These are phyloP conservation scores for Aureobasidium namibiae DNA, from an alignment of 2,329 filamentous ascomycete genomes.

Conservation along the genomic window DNA sequence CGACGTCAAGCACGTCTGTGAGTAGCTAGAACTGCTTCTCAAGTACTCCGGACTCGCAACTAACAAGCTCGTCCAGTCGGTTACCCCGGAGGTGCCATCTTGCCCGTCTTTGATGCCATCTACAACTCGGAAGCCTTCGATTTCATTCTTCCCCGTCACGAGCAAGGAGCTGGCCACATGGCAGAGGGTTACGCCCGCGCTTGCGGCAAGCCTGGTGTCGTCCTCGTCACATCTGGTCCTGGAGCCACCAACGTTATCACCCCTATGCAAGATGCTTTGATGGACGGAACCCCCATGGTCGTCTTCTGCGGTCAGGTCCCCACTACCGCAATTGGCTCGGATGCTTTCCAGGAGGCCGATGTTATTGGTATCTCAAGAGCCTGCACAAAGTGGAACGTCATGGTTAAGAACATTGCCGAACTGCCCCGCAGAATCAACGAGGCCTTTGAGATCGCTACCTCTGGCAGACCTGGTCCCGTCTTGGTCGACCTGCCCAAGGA, in stretches of 20 bases:
- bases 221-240: constrained; percentile 91
- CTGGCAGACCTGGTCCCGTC: constrained; percentile 85
- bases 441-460: constrained; percentile 95
- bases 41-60: not conserved
- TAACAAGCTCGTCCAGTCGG: constrained; percentile 31
- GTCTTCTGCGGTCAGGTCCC: constrained; percentile 93
- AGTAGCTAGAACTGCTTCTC: constrained; percentile 32
- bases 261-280: constrained; percentile 90
- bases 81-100: constrained; percentile 91
- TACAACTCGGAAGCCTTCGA: constrained; percentile 97
- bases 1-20: constrained; percentile 88
- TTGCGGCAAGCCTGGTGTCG: constrained; percentile 87
- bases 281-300: constrained; percentile 90
- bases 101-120: constrained; percentile 97
- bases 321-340: constrained; percentile 83
- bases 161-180: constrained; percentile 98
- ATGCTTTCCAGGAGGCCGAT: constrained; percentile 96
- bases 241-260: constrained; percentile 96
- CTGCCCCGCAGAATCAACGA: constrained; percentile 91
- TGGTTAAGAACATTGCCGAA: constrained; percentile 94
- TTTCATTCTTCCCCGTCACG: constrained; percentile 89
- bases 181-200: constrained; percentile 93
- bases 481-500: constrained; percentile 96
- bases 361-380: constrained; percentile 87
- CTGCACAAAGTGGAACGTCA: constrained; percentile 98